Conservation (phyloP, 805 yeast species). For the Candida pseudoglaebosa region DNA sequence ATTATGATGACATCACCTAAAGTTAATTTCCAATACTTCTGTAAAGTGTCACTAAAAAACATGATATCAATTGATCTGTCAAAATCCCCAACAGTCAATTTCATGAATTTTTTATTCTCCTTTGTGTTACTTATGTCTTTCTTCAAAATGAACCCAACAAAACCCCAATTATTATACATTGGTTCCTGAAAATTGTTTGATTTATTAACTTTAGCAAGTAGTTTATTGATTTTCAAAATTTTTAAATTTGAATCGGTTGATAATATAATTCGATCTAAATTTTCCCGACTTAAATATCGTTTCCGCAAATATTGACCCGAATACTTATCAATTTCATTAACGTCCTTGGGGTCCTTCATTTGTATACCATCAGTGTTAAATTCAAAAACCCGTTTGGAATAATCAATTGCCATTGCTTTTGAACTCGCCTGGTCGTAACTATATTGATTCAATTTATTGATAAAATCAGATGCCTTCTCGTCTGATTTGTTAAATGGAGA, state of each 20-base stretch:
- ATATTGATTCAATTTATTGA: conserved; percentile 16
- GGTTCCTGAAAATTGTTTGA: conserved; percentile 67
- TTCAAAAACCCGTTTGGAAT: conserved; percentile 20
- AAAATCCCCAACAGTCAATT: conserved; percentile 66
- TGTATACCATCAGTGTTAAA: conserved; percentile 16
- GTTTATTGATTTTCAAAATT: conserved; percentile 52
- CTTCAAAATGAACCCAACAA: conserved; percentile 60
- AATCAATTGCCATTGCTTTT: conserved; percentile 15
- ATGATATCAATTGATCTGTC: conserved; percentile 54
- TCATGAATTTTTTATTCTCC: conserved; percentile 49
- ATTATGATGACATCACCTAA: conserved; percentile 73
- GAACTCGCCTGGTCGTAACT: conserved; percentile 5
- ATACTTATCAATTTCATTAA: conserved; percentile 19
- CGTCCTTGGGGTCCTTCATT: conserved; percentile 3
- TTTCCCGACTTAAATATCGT: conserved; percentile 41
- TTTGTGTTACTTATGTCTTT: conserved; percentile 55
- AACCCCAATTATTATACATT: conserved; percentile 70
- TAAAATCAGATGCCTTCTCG: conserved; percentile 14
- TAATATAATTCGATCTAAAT: conserved; percentile 35
- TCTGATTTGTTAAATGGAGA: conserved; percentile 3
- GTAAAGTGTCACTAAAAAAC: conserved; percentile 64
- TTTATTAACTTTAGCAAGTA: conserved; percentile 62
- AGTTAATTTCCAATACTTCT: conserved; percentile 66
- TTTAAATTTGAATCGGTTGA: conserved; percentile 38
- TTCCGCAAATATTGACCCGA: conserved; percentile 22